Evolutionary conservation across 805 yeast species (phyloP), one percentile per base, ranked within the genome.

Genomic region (Barnettozyma californica): DNA sequence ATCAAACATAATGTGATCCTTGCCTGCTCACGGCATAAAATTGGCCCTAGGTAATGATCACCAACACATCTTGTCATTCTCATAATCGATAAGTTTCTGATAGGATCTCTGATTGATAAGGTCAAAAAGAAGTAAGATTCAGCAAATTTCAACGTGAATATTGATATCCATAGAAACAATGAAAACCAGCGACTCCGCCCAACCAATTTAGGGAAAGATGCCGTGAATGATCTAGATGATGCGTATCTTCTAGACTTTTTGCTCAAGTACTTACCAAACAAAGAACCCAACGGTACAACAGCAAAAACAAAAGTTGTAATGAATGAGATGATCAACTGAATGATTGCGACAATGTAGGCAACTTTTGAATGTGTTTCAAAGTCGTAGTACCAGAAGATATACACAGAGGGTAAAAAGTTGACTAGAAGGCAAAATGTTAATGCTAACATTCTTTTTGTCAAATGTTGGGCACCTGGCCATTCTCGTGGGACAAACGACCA

Each of bases 41-140:
- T 45, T 0, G 65, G 61, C 0, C 89, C 86, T 18, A 86, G 45
- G 56, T 75, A 66, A 2, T 55, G 58, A 53, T 85, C 94, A 2
- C 90, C 89, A n/a, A 71, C 67, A 62, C 95, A 87, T 45, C 78
- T 66, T 2, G 71, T 67, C 63, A 82, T 67, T 35, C 68, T 70
- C 75, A 85, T 75, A 1, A 76, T 68, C 16, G 82, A 76, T 39
- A 87, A 68, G 50, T 83, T 91, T 50, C 92, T 68, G 2, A 87
- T 71, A 0, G 95, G 90, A 55, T 84, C 95, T 52, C 82, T 74
- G 39, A 87, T 66, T 2, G 94, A 84, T 43, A 85, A 68, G 0
- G 92, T 83, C 54, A 87, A 68, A 57, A 85, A 87, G 65, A 85
- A 85, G 63, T 87, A 87, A 0, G 95, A 87, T 61, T 87, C 95